phyloP scores from a whole-genome alignment of 371 early-diverging fungal species.

The Rhizopus sp. region DNA sequence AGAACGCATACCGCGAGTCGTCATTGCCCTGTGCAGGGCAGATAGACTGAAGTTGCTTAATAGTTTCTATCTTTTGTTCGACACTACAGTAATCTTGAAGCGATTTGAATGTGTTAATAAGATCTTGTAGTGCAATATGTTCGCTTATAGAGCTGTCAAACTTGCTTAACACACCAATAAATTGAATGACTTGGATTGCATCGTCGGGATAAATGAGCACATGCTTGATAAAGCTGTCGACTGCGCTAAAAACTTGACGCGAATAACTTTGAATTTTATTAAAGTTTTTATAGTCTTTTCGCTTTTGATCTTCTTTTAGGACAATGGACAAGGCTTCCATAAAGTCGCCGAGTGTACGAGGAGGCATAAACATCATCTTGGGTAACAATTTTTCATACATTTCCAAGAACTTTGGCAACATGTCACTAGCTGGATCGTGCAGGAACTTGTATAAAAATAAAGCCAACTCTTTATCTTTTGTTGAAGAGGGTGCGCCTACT shows the following conservation, averaged over 20 bases:
- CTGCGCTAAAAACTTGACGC: background rate
- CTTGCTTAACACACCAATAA: background rate
- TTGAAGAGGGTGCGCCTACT: background rate
- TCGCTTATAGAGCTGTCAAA: background rate
- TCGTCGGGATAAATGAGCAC: background rate
- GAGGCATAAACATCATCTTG: background rate
- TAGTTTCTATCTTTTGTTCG: background rate
- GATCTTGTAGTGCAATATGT: background rate
- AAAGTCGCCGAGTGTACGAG: slow-evolving; percentile 21
- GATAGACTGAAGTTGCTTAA: background rate
- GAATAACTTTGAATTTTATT: background rate
- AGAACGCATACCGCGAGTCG: background rate
- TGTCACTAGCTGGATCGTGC: background rate
- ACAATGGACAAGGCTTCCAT: slow-evolving; percentile 14
- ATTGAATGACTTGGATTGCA: background rate
- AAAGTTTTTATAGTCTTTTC: background rate
- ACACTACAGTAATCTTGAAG: background rate
- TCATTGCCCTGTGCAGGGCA: background rate
- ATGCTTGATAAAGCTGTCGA: slow-evolving; percentile 2
- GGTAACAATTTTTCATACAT: background rate
- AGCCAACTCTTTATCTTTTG: background rate
- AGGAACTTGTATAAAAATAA: background rate
- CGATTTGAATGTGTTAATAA: background rate
- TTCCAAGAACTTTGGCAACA: background rate
- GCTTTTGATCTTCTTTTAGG: slow-evolving; percentile 11